Base-by-base conservation (phyloP, 2,329 filamentous ascomycete genomes). In the Aureobasidium pullulans region DNA sequence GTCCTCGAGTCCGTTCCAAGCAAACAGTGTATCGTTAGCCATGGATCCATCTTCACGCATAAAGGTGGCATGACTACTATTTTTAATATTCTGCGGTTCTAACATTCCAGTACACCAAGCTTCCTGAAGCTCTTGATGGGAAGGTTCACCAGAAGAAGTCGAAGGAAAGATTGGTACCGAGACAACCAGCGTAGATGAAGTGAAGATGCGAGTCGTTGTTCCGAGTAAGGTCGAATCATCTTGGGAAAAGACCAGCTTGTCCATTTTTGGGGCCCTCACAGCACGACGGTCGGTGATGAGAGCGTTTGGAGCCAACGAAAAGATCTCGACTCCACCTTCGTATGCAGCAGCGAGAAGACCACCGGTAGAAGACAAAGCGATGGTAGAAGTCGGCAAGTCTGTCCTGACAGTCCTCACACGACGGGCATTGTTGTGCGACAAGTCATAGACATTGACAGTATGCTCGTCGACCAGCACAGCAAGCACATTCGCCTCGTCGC, bases 321-420 rank as follows among this genome's bases (percentile, higher is more conserved):
- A 87, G 0, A 96, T 88, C 71, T 96, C 90, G 61, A 96, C 90
- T 8, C 89, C 89, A 48, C 88, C 88, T 70, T 93, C 86, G 70
- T 92, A 96, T 6, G 90, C 90, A 31, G 89, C 87, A n/a, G 90
- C 90, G 49, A 96, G 75, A 4, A 96, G 86, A 28, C 85, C 85
- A 40, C 89, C 90, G 61, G 85, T 89, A 1, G 90, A 88, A 0
- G 90, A 92, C 32, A 96, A 75, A 11, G 89, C 85, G 66, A 96
- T 90, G 29, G 89, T 85, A 57, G 86, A 84, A 4, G 90, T 89
- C 40, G 83, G 82, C 69, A 93, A 86, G 66, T 94, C 88, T 60
- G 95, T 79, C 28, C 88, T 83, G 62, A 96, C 81, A 31, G 87
- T 87, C 67, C 86, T 67, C 11, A 66, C 83, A 63, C 88, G 82